phyloP scores from a whole-genome alignment of 2,329 filamentous ascomycete species.

The Lizonia empirigonia region DNA sequence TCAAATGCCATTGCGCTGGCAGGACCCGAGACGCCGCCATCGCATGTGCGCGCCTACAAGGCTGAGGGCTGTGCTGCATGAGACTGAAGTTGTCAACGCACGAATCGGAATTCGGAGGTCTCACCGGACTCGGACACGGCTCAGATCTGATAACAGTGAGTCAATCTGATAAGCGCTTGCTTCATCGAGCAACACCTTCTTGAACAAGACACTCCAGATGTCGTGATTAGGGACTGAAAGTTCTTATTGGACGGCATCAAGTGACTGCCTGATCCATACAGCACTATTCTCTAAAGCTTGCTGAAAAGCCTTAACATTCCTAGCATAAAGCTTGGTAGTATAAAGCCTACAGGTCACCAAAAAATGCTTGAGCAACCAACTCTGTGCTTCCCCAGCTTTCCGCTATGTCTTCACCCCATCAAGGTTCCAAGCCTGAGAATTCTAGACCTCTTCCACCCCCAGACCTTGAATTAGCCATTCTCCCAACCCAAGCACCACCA shows the following conservation, averaged over 20 bases:
- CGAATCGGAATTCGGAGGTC: background rate
- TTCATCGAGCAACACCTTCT: background rate
- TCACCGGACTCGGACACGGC: background rate
- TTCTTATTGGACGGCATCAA: too few species aligned
- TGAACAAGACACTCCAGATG: background rate
- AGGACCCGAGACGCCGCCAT: background rate
- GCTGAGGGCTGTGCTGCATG: background rate
- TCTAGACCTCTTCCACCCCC: background rate
- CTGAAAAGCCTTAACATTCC: too few species aligned
- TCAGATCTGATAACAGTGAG: slow-evolving; percentile 14
- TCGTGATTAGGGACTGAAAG: too few species aligned
- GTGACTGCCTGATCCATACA: too few species aligned
- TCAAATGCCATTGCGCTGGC: background rate
- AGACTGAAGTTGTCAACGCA: background rate
- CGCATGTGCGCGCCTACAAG: background rate
- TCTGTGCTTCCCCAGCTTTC: background rate
- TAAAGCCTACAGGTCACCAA: too few species aligned
- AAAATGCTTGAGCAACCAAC: background rate
- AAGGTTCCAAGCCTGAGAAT: background rate
- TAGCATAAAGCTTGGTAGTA: too few species aligned
- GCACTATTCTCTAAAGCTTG: too few species aligned
- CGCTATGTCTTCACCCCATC: background rate
- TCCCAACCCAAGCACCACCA: background rate
- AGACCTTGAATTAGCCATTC: slow-evolving; percentile 5
- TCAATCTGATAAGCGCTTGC: slow-evolving; percentile 9